Base-by-base conservation (phyloP, 345 rosid genomes). In the Populus pruinosa region DNA sequence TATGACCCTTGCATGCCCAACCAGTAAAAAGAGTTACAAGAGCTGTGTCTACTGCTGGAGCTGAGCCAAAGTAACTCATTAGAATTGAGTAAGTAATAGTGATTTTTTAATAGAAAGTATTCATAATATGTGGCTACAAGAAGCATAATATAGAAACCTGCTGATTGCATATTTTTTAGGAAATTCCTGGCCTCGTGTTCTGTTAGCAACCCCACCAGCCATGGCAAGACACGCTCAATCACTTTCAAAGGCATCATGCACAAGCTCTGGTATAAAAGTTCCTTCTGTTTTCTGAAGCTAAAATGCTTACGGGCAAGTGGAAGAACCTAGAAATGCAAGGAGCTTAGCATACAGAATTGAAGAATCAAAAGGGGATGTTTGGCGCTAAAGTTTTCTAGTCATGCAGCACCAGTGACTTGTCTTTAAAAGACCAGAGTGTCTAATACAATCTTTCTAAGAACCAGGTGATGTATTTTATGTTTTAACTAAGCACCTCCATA, bases 1-100 rank as follows among this genome's bases (percentile, higher is more conserved):
- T 87, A 77, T 90, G 89, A 72, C 96, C 93, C 83, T 90, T 92
- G 92, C 97, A 94, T 77, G 94, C 96, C 98, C 98, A 94, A 73
- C 98, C 97, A 86, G 93, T 86, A 82, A 91, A 92, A 83, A 94
- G 98, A 59, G 95, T 90, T 67, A 92, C 85, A 17, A 94, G 85
- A 79, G 96, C 93, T 76, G 85, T 55, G 85, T 91, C 96, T 16
- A 87, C 66, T 72, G 78, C 66, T 38, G 93, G 97, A 81, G 98
- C 98, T 94, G 89, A 78, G 79, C 35, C 61, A 80, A 80, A 81
- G 62, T 39, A 53, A 67, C 66, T 70, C 67, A 67, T 56, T 39
- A 67, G 71, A 62, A 73, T 33, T 47, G 69, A 74, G 67, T 35
- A 27, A 67, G 36, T 4, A 70, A 65, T 36, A 55, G 80, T 20